Evolutionary conservation across 2,329 filamentous ascomycete species (phyloP).

Genomic region (Fusarium drepaniforme): DNA sequence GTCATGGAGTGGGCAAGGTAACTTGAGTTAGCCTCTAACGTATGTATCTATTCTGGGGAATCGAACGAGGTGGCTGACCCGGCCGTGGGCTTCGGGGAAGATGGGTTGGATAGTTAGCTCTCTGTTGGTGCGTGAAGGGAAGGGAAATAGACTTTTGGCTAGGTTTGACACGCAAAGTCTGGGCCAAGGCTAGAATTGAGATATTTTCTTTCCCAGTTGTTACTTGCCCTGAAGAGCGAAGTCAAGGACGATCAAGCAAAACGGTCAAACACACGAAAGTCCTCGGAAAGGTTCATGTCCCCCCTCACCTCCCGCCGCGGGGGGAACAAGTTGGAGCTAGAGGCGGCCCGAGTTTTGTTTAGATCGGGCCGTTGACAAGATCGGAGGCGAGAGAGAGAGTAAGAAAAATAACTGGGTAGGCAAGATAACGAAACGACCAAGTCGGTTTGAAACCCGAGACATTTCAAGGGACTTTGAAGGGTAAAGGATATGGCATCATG

Average conservation of each 20-base stretch:
- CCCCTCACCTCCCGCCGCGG: not conserved
- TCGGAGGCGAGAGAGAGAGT: not conserved
- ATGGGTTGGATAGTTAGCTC: constrained; percentile 17
- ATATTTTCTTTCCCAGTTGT: constrained; percentile 19
- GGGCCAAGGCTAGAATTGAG: constrained; percentile 24
- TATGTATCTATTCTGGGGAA: constrained; percentile 7
- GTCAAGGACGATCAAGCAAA: constrained; percentile 8
- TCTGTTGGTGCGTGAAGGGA: not conserved
- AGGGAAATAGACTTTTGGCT: constrained; percentile 27
- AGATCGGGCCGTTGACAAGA: constrained; percentile 32
- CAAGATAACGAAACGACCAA: constrained; percentile 8
- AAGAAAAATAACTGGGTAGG: not conserved
- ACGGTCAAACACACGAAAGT: constrained; percentile 6
- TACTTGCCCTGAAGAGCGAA: constrained; percentile 4
- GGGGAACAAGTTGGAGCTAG: constrained; percentile 14
- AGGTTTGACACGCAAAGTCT: constrained; percentile 4
- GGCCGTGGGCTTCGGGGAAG: constrained; percentile 21
- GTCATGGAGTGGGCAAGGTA: constrained; percentile 11
- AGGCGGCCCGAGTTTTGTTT: constrained; percentile 35
- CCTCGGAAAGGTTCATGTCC: not conserved
- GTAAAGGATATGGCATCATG: constrained; percentile 12
- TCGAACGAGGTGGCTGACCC: constrained; percentile 30
- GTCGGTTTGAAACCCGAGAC: constrained; percentile 25
- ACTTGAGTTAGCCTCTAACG: not conserved
- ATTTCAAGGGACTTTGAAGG: constrained; percentile 10